Evolutionary conservation across 441 rosid genomes (phyloP).

Genomic region (Geranium incanum): DNA sequence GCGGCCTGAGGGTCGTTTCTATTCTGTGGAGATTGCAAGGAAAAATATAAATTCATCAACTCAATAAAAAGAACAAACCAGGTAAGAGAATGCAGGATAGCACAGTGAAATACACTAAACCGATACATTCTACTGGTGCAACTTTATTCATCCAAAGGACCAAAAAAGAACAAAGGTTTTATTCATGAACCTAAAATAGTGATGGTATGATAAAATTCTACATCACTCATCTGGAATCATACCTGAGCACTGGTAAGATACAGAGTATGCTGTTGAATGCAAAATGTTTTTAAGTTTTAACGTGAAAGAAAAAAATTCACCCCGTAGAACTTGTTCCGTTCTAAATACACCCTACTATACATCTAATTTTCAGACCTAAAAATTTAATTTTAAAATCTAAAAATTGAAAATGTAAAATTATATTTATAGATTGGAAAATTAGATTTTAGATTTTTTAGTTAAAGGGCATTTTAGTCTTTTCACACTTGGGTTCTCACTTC

Average conservation of each 20-base stretch:
- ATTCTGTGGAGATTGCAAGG: slow-evolving; percentile 27
- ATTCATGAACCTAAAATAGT: not conserved
- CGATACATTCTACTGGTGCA: not conserved
- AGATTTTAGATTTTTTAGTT: no score
- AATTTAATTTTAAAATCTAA: no score
- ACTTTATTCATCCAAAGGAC: not conserved
- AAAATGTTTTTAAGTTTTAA: not conserved
- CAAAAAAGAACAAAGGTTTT: not conserved
- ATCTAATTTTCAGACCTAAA: no score
- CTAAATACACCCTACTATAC: not conserved
- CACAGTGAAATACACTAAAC: not conserved
- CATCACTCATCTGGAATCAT: not conserved
- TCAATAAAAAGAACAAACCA: slow-evolving; percentile 6
- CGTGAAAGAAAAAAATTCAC: not conserved
- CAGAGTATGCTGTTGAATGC: not conserved
- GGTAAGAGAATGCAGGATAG: not conserved
- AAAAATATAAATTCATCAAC: slow-evolving; percentile 2
- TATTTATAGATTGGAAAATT: no score
- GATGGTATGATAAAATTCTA: not conserved
- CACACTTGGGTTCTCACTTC: no score
- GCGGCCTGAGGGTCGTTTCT: slow-evolving; percentile 32
- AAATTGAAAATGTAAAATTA: no score
- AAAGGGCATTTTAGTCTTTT: no score
- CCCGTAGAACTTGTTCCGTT: not conserved
- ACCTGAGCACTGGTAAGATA: not conserved